Evolutionary conservation across 805 yeast species (phyloP), one percentile per base, ranked within the genome.

Genomic region (Lachancea mirantina): DNA sequence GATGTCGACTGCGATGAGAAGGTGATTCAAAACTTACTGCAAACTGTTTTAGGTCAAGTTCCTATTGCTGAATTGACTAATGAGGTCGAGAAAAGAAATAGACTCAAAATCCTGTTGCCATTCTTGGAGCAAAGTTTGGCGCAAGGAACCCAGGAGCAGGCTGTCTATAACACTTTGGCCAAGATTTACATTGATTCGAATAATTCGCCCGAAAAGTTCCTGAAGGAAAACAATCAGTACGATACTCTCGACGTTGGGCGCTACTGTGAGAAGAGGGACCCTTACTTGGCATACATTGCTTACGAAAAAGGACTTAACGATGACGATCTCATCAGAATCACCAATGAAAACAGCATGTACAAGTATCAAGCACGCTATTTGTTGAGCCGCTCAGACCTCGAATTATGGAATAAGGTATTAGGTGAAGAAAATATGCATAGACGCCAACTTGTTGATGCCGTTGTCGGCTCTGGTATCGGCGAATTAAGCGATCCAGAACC

Each of bases 201-300:
- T 71, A 92, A 92, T 68, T 82, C 87, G 48, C 97, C 99, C 22
- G 99, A 92, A 61, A 87, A 85, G 61, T 92, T 92, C 70, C 72
- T 92, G 67, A 80, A 78, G 56, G 97, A 89, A 62, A 92, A 92
- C 61, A 72, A 78, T 47, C 71, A 72, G 53, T 92, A 92, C 64
- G 94, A 92, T 63, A 81, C 97, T n/a, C 67, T 84, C 47, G 82
- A 82, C 50, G 96, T 92, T 45, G 99, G 98, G 70, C 85, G 77
- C 57, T 92, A 92, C 69, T 92, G 99, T 72, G 99, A 92, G 65
- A 89, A 84, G 75, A 83, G 98, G 64, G 99, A 92, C 55, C 99
- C 99, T 42, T 92, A 85, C 65, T 70, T 92, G 57, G 99, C 98
- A 18, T 92, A 85, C 62, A 92, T 92, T 64, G 94, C 96, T 32